Evolutionary conservation across 1,139 yeast genomes (phyloP).

Genomic region (Debaryomyces singareniensis): DNA sequence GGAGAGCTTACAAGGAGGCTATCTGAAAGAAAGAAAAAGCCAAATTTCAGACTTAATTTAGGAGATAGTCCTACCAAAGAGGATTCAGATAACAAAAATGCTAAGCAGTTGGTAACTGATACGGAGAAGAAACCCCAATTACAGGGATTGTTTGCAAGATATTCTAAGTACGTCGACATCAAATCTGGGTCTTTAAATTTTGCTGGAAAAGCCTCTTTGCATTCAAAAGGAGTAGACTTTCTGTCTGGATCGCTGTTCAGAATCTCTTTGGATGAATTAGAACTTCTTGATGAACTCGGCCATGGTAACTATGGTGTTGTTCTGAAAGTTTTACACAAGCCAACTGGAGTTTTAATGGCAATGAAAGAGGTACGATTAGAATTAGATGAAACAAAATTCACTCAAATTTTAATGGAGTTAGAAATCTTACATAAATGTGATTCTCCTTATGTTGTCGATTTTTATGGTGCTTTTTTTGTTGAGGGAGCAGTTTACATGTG

Average conservation of each 20-base stretch:
- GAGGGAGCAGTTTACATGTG: conserved; percentile 99
- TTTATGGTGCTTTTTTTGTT: conserved; percentile 93
- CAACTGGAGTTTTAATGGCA: conserved; percentile 92
- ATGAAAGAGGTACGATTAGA: conserved; percentile 95
- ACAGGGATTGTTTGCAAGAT: conserved; percentile 70
- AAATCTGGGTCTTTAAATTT: conserved; percentile 88
- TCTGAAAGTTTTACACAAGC: conserved; percentile 84
- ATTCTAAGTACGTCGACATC: conserved; percentile 82
- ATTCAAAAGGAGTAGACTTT: conserved; percentile 88
- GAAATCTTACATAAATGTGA: conserved; percentile 88
- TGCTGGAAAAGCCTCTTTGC: conserved; percentile 88
- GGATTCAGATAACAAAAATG: conserved; percentile 1
- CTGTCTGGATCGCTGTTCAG: conserved; percentile 82
- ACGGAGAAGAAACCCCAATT: conserved; percentile 13
- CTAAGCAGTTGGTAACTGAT: conserved; percentile 3
- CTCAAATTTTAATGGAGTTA: conserved; percentile 92
- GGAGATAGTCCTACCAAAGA: conserved; percentile 7
- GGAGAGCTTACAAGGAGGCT: conserved; percentile 32
- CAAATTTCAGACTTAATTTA: conserved; percentile 33
- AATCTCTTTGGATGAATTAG: conserved; percentile 81
- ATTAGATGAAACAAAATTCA: conserved; percentile 82
- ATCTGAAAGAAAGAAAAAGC: conserved; percentile 33
- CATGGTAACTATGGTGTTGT: conserved; percentile 96
- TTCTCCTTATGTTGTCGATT: conserved; percentile 88
- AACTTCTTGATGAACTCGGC: conserved; percentile 80